These are phyloP conservation scores for Collybiopsis luxurians DNA, from an alignment of 768 basidiomycete genomes.

Conservation along the genomic window DNA sequence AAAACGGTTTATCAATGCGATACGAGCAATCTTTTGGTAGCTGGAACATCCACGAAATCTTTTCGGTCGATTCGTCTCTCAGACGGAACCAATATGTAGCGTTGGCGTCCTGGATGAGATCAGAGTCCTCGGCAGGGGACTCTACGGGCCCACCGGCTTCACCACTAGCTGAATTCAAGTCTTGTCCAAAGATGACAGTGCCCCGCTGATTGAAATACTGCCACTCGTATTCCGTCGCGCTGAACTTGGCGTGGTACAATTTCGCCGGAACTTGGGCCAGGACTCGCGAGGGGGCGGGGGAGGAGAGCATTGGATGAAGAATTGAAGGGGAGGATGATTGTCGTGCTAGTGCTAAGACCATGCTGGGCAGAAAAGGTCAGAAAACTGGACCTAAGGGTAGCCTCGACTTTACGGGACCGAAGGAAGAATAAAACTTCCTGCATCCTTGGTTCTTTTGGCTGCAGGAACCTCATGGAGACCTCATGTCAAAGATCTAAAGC, in stretches of 20 bases:
- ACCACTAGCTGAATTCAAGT: background rate
- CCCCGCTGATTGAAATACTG: slow-evolving; percentile 8
- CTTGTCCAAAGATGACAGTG: background rate
- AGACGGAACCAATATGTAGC: slow-evolving; percentile 63
- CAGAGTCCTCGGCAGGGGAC: background rate
- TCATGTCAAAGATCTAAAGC: no score
- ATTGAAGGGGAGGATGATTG: background rate
- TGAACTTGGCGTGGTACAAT: slow-evolving; percentile 6
- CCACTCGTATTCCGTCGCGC: slow-evolving; percentile 2
- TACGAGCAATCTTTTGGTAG: slow-evolving; percentile 65
- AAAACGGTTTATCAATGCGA: slow-evolving; percentile 84
- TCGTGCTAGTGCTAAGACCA: no score
- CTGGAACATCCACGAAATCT: slow-evolving; percentile 68
- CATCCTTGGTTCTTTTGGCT: no score
- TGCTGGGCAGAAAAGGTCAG: no score
- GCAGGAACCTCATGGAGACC: no score
- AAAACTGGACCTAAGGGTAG: no score
- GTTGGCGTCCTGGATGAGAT: no score
- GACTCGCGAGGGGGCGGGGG: background rate
- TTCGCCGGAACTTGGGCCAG: background rate
- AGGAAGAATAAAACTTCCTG: no score
- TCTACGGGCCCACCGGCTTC: background rate
- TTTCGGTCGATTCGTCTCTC: slow-evolving; percentile 52
- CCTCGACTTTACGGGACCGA: no score
- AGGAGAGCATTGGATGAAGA: background rate